These are phyloP conservation scores for Gossypium ekmanianum DNA, from an alignment of 345 rosid species.

Conservation along the genomic window DNA sequence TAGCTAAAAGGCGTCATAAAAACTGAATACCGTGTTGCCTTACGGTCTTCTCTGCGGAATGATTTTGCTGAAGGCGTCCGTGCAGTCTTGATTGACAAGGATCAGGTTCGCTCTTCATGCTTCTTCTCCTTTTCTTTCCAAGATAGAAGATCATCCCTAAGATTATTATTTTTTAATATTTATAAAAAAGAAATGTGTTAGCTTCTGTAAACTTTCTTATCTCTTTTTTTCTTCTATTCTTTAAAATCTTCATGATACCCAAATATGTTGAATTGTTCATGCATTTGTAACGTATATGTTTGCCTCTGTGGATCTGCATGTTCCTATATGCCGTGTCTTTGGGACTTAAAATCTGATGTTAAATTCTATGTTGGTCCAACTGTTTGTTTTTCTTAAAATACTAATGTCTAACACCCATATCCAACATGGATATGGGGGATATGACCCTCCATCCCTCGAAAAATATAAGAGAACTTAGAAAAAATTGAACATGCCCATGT, in stretches of 20 bases:
- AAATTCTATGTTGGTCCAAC: too few relatives aligned
- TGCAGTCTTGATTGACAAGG: constrained; percentile 91
- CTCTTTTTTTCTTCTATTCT: neutral
- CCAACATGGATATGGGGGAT: too few relatives aligned
- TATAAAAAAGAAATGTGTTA: too few relatives aligned
- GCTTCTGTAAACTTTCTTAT: neutral
- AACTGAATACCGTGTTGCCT: constrained; percentile 75
- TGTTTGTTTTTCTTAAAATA: too few relatives aligned
- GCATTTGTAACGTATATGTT: too few relatives aligned
- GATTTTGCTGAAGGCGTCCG: constrained; percentile 94
- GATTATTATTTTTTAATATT: neutral
- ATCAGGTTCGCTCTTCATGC: constrained; percentile 56
- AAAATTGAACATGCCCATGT: too few relatives aligned
- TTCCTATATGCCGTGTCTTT: too few relatives aligned
- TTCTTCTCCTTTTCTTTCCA: neutral
- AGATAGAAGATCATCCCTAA: neutral
- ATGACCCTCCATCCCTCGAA: too few relatives aligned
- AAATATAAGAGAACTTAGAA: too few relatives aligned
- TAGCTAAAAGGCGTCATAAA: constrained; percentile 83
- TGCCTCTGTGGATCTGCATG: neutral
- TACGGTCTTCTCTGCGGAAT: constrained; percentile 59
- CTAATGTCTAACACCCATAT: too few relatives aligned
- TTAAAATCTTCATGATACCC: neutral
- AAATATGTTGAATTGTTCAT: neutral
- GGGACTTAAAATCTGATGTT: too few relatives aligned